Conservation (phyloP, 768 basidiomycete genomes). For the Amanita fuliginea region DNA sequence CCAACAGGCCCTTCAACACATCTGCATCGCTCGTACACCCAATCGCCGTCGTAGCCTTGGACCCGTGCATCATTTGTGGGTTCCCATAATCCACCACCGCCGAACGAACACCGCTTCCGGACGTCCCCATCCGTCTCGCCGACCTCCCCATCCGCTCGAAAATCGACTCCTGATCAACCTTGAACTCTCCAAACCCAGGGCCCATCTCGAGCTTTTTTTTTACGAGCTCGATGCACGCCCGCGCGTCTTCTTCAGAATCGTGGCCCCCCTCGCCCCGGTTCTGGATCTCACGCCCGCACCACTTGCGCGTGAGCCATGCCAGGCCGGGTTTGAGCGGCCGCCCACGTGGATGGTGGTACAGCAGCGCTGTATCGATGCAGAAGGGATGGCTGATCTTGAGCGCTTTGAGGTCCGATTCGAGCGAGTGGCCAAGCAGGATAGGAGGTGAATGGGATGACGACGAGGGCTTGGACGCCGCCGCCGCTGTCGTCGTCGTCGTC, state of each 20-base stretch:
- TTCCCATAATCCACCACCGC: constrained; percentile 85
- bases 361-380: constrained; percentile 85
- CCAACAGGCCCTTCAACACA: constrained; percentile 58
- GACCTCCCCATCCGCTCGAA: constrained; percentile 75
- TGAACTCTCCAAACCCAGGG: constrained; percentile 77
- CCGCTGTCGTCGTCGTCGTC: too few species aligned
- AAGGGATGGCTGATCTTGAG: constrained; percentile 78
- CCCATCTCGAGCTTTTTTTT: constrained; percentile 73
- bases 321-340: constrained; percentile 90
- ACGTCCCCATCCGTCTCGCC: constrained; percentile 11
- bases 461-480: not conserved
- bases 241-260: constrained; percentile 91
- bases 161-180: constrained; percentile 75
- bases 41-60: constrained; percentile 68
- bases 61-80: constrained; percentile 73
- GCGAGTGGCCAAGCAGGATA: constrained; percentile 88
- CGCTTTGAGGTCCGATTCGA: constrained; percentile 88
- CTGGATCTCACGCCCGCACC: constrained; percentile 88
- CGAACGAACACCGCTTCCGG: constrained; percentile 22
- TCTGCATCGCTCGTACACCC: constrained; percentile 73
- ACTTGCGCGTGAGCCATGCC: constrained; percentile 94
- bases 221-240: constrained; percentile 78
- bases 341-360: constrained; percentile 90
- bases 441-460: constrained; percentile 34
- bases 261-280: constrained; percentile 76